Conservation (phyloP, 148 eudicot species). For the Gaultheria prostrata region DNA sequence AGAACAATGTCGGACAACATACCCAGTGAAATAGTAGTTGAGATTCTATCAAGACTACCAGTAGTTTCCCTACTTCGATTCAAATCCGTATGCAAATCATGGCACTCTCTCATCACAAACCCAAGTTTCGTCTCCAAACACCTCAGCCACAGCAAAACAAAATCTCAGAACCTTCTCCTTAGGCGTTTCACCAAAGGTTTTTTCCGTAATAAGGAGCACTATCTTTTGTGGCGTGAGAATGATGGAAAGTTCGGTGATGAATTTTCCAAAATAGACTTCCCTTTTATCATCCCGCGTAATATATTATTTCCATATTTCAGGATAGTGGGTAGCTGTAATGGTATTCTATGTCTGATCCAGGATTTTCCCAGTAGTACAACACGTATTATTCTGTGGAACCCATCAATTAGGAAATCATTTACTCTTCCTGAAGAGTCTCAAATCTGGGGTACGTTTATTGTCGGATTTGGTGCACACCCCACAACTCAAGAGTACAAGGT, state of each 20-base stretch:
- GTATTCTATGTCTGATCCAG: background rate
- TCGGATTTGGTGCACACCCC: background rate
- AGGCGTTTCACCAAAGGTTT: too few species aligned
- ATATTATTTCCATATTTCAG: background rate
- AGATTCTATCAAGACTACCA: background rate
- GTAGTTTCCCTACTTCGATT: background rate
- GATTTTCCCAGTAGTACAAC: background rate
- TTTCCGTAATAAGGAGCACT: too few species aligned
- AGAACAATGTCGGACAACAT: background rate
- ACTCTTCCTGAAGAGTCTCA: background rate
- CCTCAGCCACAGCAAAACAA: background rate
- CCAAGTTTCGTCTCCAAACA: background rate
- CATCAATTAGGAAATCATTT: background rate
- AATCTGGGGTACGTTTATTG: background rate
- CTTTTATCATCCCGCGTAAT: background rate
- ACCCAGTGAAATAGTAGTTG: background rate
- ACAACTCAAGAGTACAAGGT: background rate
- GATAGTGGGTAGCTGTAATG: background rate
- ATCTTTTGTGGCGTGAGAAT: too few species aligned
- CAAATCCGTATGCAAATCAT: background rate
- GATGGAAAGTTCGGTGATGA: too few species aligned
- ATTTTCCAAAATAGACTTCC: too few species aligned
- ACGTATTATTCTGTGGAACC: too few species aligned
- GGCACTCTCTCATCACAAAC: background rate
- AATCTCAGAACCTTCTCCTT: background rate